Conservation (phyloP, 805 yeast genomes). For the Schwanniomyces occidentalis region DNA sequence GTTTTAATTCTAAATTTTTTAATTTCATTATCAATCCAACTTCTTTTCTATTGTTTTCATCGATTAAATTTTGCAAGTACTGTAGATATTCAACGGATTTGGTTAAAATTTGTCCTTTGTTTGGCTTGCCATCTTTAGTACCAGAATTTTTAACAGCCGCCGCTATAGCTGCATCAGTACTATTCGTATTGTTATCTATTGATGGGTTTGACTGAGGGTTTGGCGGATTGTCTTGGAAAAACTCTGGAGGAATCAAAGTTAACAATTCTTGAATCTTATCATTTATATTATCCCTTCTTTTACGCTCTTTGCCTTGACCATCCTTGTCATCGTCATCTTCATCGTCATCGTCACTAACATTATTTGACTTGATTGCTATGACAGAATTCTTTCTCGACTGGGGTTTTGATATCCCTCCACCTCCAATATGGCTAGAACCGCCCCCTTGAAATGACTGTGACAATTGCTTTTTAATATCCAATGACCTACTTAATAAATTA, state of each 20-base stretch:
- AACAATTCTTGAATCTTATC: conserved; percentile 46
- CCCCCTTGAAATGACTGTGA: conserved; percentile 36
- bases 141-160: conserved; percentile 45
- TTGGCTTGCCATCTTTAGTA: conserved; percentile 81
- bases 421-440: conserved; percentile 18
- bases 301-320: conserved; percentile 41
- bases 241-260: conserved; percentile 36
- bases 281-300: conserved; percentile 44
- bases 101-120: conserved; percentile 77
- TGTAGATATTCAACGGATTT: conserved; percentile 75
- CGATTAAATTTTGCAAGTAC: conserved; percentile 68
- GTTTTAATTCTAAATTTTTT: conserved; percentile 53
- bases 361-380: conserved; percentile 22
- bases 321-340: conserved; percentile 27
- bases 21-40: conserved; percentile 67
- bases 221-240: conserved; percentile 31
- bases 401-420: conserved; percentile 39
- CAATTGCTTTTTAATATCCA: conserved; percentile 42
- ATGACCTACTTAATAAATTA: conserved; percentile 28
- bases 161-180: conserved; percentile 26
- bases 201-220: conserved; percentile 1
- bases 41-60: conserved; percentile 75
- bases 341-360: conserved; percentile 17
- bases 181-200: conserved; percentile 10
- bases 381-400: conserved; percentile 37